Base-by-base conservation (phyloP, 2,329 filamentous ascomycete genomes). In the Domatiomyces catenatus region DNA sequence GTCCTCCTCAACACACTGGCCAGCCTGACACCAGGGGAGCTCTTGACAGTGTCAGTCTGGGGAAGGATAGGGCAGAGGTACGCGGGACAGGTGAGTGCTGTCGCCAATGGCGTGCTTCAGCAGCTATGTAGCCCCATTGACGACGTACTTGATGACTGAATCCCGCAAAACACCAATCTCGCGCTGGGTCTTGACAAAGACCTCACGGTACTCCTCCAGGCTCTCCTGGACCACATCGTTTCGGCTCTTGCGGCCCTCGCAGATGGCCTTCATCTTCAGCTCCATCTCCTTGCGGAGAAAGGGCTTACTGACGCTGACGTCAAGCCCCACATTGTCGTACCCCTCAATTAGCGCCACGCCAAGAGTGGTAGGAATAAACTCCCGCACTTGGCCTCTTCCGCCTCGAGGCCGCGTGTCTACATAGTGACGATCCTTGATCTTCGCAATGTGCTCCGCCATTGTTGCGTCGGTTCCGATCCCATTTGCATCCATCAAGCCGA, bases 231-330 rank as follows among this genome's bases (percentile, higher is more conserved):
- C 76, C 46, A 98, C 86, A 18, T 79, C 76, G 49, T 77, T 75
- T 61, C 80, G 83, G 32, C 82, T 85, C 56, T 80, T 84, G 48
- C 78, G 80, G 22, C 92, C 92, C 53, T 90, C 88, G 67, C 92
- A 96, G 51, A 98, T 95, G 52, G 86, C 86, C 64, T 89, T 92
- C 90, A 98, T 95, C 65, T 88, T 86, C 54, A 87, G 70, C 68
- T 98, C 92, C 87, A 95, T 95, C 73, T 98, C 88, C 67, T 96
- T 96, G 51, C 92, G 82, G 53, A 98, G 71, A 64, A 96, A 96
- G 0, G 92, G 92, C 67, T 96, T 96, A 64, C 88, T 86, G 48
- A 98, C 76, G 62, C 88, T 95, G 44, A 84, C 88, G 60, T 94
- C 89, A 56, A 93, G 83, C 51, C 88, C 86, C 75, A 98, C 90